Conservation (phyloP, 177 flowering plant species). For the Vitis hybrid region DNA sequence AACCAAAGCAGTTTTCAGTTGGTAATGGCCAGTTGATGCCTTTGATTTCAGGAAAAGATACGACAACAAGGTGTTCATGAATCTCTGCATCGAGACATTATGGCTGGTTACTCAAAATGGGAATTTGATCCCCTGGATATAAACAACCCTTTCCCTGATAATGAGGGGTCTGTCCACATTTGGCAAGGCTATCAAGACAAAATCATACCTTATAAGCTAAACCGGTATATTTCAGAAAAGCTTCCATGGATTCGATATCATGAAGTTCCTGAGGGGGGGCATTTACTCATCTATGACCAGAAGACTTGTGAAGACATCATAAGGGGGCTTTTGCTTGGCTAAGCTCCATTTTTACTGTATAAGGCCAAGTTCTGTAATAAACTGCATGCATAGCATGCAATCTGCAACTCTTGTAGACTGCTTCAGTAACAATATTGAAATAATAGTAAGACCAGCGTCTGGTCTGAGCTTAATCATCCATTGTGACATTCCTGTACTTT, state of each 20-base stretch:
- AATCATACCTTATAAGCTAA: slow-evolving; percentile 26
- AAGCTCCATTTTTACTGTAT: slow-evolving; percentile 9
- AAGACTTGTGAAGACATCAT: slow-evolving; percentile 30
- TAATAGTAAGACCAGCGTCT: too few relatives aligned
- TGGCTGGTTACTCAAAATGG: slow-evolving; percentile 42
- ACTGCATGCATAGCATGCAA: too few relatives aligned
- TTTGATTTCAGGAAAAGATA: slow-evolving; percentile 33
- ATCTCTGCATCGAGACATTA: slow-evolving; percentile 44
- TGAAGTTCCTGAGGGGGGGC: slow-evolving; percentile 43
- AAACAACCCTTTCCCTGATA: slow-evolving; percentile 35
- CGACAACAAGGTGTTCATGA: slow-evolving; percentile 53
- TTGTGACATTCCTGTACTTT: too few relatives aligned
- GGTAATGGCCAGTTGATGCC: neutral
- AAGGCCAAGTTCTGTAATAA: neutral
- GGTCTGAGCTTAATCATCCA: too few relatives aligned
- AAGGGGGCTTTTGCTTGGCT: slow-evolving; percentile 35
- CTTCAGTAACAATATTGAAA: too few relatives aligned
- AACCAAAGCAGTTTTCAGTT: too few relatives aligned
- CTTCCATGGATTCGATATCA: slow-evolving; percentile 48
- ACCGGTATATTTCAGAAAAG: slow-evolving; percentile 25
- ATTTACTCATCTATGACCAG: slow-evolving; percentile 26
- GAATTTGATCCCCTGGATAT: slow-evolving; percentile 50
- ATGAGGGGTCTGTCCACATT: slow-evolving; percentile 37
- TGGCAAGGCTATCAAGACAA: slow-evolving; percentile 48
- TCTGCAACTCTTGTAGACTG: too few relatives aligned